These are phyloP conservation scores for Larix kaempferi DNA, from an alignment of 75 land plant species.

Conservation along the genomic window DNA sequence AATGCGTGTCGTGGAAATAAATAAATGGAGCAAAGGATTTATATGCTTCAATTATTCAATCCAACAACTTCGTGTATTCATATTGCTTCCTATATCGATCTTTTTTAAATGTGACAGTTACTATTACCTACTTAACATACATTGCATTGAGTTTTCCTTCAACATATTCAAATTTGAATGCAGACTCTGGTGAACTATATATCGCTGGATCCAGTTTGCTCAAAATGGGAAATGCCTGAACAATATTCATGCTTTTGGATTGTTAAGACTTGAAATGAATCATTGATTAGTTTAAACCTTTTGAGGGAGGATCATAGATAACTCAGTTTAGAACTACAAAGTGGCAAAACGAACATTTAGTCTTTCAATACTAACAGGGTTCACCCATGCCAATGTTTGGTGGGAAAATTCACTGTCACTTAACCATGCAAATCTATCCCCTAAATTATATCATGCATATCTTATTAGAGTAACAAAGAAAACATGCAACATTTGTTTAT, in stretches of 20 bases:
- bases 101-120: neutral
- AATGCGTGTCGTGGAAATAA: too few species aligned
- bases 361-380: constrained; percentile 70
- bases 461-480: neutral
- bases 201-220: constrained; percentile 66
- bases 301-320: neutral
- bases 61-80: too few species aligned
- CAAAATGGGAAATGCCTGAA: constrained; percentile 65
- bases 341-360: constrained; percentile 39
- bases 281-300: neutral
- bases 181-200: constrained; percentile 73
- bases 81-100: too few species aligned
- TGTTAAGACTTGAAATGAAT: too few species aligned
- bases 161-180: constrained; percentile 54
- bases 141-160: constrained; percentile 56
- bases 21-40: too few species aligned
- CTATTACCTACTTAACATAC: constrained; percentile 57
- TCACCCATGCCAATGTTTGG: constrained; percentile 76
- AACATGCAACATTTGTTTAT: neutral
- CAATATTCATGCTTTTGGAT: neutral
- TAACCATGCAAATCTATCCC: constrained; percentile 80
- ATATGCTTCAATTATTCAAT: too few species aligned
- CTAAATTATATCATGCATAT: constrained; percentile 26
- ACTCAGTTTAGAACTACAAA: neutral
- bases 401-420: constrained; percentile 82